These are phyloP conservation scores for Vitis riparia DNA, from an alignment of 164 flowering plant species.

Conservation along the genomic window DNA sequence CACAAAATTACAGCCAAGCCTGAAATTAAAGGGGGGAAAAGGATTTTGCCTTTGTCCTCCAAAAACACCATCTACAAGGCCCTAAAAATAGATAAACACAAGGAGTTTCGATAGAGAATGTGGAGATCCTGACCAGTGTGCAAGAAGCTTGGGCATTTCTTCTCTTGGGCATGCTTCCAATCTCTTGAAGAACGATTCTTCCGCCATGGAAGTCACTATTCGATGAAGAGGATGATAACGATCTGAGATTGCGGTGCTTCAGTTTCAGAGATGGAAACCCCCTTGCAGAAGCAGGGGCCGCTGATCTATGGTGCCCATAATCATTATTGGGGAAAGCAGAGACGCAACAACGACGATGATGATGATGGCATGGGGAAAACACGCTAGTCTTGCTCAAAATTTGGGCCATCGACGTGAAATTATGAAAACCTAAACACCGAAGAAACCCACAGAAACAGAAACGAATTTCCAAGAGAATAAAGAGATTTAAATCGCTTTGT, in stretches of 20 bases:
- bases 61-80: too few species aligned
- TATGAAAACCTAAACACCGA: background rate
- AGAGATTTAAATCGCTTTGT: too few species aligned
- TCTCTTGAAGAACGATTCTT: conserved; percentile 12
- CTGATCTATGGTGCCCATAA: background rate
- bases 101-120: background rate
- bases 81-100: background rate
- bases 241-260: conserved; percentile 16
- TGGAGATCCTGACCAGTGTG: conserved; percentile 28
- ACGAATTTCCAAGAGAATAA: too few species aligned
- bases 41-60: too few species aligned
- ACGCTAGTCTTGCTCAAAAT: conserved; percentile 26
- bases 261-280: conserved; percentile 18
- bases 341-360: conserved; percentile 4
- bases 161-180: conserved; percentile 8
- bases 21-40: background rate
- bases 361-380: conserved; percentile 16
- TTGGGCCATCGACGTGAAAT: conserved; percentile 25
- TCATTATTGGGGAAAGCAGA: conserved; percentile 13
- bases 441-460: background rate
- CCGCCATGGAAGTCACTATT: conserved; percentile 30
- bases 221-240: conserved; percentile 11
- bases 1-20: background rate
- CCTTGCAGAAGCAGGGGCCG: conserved; percentile 1
- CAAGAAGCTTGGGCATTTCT: conserved; percentile 8